Base-by-base conservation (phyloP, 139 green algal genomes). In the Deuterostichococcus epilithicus region DNA sequence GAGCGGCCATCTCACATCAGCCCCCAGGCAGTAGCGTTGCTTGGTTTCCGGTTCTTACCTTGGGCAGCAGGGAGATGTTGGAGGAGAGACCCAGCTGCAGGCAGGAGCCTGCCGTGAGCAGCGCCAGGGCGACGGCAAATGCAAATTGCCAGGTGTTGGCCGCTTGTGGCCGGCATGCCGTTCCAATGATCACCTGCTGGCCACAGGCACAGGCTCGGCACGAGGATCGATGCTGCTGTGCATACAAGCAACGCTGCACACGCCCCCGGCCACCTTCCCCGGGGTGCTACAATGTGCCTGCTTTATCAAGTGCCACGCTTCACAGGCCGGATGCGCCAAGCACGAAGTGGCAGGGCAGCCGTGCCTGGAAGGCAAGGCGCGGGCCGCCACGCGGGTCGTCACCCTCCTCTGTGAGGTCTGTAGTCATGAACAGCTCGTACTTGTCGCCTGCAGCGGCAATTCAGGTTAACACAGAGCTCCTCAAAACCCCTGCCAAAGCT, bases 381-480 rank as follows among this genome's bases (percentile, higher is more conserved):
- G 35, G 70, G 18, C 68, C 73, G 35, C 76, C 81, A 39, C 75
- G 70, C 34, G 74, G 37, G 52, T 80, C 79, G 30, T 82, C 83
- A 34, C 84, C 79, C 6, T 81, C 77, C 25, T 81, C 81, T 47
- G 94, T 85, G 32, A 84, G 82, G 69, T 98, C 94, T 67, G 90
- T 76, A 26, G 97, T 81, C 82, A 98, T 81, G 30, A 96, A 77
- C 39, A 97, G 86, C 42, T 90, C 79, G 76, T 94, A 97, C 88
- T 97, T 97, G 65, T 83, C 73, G 36, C 86, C 84, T 83, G 75
- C 58, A 70, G 28, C 18, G 13, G 5, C 8, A 32, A 0, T n/a
- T n/a, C 18, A 60, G 45, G 13, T 60, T 13, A 13, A 60, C 13
- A 18, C 45, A 26, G 45, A 18, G 45, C 45, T 60, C 18, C 45